These are phyloP conservation scores for Conoideocrella luteorostrata DNA, from an alignment of 2,329 filamentous ascomycete species.

Conservation along the genomic window DNA sequence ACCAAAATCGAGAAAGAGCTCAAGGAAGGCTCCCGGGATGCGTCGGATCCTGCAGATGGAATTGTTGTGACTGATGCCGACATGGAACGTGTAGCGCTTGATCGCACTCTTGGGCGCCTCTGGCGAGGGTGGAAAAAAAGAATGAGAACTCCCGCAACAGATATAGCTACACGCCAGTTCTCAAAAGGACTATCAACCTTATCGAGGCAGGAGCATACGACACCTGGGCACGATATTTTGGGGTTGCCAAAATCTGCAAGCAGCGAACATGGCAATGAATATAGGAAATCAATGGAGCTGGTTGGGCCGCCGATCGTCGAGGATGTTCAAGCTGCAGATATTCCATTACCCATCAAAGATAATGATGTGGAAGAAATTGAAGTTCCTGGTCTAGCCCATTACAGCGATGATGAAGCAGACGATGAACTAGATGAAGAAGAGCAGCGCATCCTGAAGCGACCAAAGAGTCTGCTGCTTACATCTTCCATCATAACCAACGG, in stretches of 20 bases:
- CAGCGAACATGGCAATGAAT: slow-evolving; percentile 9
- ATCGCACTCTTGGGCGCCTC: slow-evolving; percentile 77
- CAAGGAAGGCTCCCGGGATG: slow-evolving; percentile 41
- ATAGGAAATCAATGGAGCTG: slow-evolving; percentile 11
- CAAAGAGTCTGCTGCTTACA: slow-evolving; percentile 36
- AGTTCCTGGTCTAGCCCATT: slow-evolving; percentile 59
- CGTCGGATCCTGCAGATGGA: slow-evolving; percentile 50
- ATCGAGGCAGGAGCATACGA: slow-evolving; percentile 26
- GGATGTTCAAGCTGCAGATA: slow-evolving; percentile 29
- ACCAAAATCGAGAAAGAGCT: slow-evolving; percentile 53
- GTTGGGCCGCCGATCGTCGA: slow-evolving; percentile 17
- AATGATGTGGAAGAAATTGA: slow-evolving; percentile 77
- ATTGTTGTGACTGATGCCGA: slow-evolving; percentile 85
- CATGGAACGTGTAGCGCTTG: slow-evolving; percentile 87
- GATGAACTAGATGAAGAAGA: slow-evolving; percentile 32
- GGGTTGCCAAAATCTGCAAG: slow-evolving; percentile 9
- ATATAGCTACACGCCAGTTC: slow-evolving; percentile 41
- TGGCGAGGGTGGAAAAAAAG: slow-evolving; percentile 97
- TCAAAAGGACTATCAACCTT: slow-evolving; percentile 38
- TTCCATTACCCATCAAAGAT: slow-evolving; percentile 62
- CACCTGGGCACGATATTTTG: slow-evolving; percentile 29
- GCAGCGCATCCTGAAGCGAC: slow-evolving; percentile 29
- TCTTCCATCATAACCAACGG: slow-evolving; percentile 18
- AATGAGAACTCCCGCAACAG: slow-evolving; percentile 51
- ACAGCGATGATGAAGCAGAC: slow-evolving; percentile 56